Conservation (phyloP, 495 filamentous ascomycete species). For the Hypoxylon subgilvum region DNA sequence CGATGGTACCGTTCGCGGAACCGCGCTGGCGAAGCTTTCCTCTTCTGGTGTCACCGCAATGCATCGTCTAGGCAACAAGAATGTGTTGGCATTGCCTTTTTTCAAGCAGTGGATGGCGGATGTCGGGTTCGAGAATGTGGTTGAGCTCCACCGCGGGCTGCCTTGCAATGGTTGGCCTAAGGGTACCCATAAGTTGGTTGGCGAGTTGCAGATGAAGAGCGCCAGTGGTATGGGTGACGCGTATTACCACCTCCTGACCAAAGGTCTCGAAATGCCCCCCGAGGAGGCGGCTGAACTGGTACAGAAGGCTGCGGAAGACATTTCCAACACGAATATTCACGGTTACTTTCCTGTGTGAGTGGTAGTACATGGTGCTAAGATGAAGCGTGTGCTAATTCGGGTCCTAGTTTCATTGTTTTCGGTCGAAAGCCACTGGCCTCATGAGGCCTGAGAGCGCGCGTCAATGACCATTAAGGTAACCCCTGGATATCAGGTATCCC, state of each 20-base stretch:
- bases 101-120: conserved; percentile 52
- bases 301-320: conserved; percentile 52
- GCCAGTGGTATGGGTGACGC: conserved; percentile 53
- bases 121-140: conserved; percentile 59
- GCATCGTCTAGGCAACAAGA: conserved; percentile 32
- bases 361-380: neutral
- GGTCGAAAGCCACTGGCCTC: conserved; percentile 16
- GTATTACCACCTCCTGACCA: conserved; percentile 55
- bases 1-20: conserved; percentile 51
- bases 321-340: conserved; percentile 55
- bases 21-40: conserved; percentile 33
- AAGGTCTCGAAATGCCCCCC: conserved; percentile 52
- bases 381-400: neutral
- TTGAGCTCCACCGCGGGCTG: conserved; percentile 43
- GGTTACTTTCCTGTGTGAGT: conserved; percentile 41
- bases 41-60: conserved; percentile 43
- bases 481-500: too few relatives aligned
- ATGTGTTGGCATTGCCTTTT: conserved; percentile 11
- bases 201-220: conserved; percentile 54
- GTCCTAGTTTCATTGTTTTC: conserved; percentile 5
- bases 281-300: conserved; percentile 55
- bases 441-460: too few relatives aligned
- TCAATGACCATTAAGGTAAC: too few relatives aligned
- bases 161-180: conserved; percentile 62
- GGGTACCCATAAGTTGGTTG: conserved; percentile 59